Conservation (phyloP, 176 grass and related monocot genomes). For the Oryza meridionalis region DNA sequence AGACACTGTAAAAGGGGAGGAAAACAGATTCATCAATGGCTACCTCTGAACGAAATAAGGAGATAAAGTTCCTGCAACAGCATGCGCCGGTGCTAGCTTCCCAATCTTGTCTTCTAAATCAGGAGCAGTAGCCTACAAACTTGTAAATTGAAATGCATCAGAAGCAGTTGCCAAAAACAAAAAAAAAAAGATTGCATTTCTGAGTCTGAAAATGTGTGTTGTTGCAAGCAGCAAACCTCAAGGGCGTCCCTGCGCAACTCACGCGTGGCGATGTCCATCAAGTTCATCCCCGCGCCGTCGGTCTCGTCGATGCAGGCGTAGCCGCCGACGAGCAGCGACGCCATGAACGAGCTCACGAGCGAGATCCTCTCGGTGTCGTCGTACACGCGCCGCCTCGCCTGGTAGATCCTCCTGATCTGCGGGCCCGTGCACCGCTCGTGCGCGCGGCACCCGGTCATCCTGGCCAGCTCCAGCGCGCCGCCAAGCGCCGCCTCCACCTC, state of each 20-base stretch:
- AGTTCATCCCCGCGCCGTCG: conserved; percentile 92
- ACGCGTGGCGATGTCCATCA: conserved; percentile 76
- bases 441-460: conserved; percentile 74
- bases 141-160: conserved; percentile 1
- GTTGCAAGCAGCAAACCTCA: conserved; percentile 49
- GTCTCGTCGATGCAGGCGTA: conserved; percentile 88
- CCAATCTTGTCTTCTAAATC: conserved; percentile 71
- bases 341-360: conserved; percentile 89
- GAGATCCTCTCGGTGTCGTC: conserved; percentile 73
- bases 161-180: neutral
- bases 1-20: neutral
- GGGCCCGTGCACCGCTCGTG: conserved; percentile 82
- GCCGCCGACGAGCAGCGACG: conserved; percentile 68
- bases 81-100: conserved; percentile 65
- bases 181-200: neutral
- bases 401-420: conserved; percentile 71
- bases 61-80: conserved; percentile 61
- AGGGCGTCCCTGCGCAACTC: conserved; percentile 58
- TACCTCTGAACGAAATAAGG: conserved; percentile 90
- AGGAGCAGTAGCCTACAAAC: conserved; percentile 69
- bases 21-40: neutral
- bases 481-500: conserved; percentile 74
- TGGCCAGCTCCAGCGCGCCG: conserved; percentile 57
- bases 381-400: conserved; percentile 51
- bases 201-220: neutral